Evolutionary conservation across 192 early-diverging fungal genomes (phyloP).

Genomic region (Coemansia reversa): DNA sequence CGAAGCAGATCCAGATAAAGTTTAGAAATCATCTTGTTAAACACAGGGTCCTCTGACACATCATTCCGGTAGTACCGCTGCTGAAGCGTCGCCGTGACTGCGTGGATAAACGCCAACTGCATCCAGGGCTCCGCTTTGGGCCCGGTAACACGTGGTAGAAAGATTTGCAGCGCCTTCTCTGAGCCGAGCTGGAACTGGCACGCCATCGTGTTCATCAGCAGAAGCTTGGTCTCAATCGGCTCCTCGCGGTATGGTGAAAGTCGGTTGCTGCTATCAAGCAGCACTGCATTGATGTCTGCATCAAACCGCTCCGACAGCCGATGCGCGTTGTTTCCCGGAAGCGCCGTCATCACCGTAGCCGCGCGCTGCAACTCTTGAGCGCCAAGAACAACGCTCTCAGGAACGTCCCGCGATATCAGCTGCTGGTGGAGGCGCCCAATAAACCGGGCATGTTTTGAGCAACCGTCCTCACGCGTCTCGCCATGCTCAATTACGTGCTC

Average conservation of each 20-base stretch:
- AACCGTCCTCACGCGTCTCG: slow-evolving; percentile 51
- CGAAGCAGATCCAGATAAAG: slow-evolving; percentile 44
- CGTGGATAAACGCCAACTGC: slow-evolving; percentile 77
- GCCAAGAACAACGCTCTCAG: slow-evolving; percentile 41
- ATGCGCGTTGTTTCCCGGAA: slow-evolving; percentile 43
- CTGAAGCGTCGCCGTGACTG: slow-evolving; percentile 51
- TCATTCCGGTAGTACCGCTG: slow-evolving; percentile 35
- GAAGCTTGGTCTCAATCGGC: slow-evolving; percentile 70
- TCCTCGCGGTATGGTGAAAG: slow-evolving; percentile 55
- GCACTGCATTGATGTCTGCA: slow-evolving; percentile 40
- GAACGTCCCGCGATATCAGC: slow-evolving; percentile 35
- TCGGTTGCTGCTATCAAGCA: slow-evolving; percentile 48
- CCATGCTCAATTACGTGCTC: slow-evolving; percentile 58
- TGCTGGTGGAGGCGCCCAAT: slow-evolving; percentile 45
- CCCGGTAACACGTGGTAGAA: slow-evolving; percentile 71
- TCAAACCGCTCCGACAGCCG: slow-evolving; percentile 46
- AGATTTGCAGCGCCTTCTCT: slow-evolving; percentile 65
- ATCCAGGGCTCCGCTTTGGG: slow-evolving; percentile 70
- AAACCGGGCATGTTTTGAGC: slow-evolving; percentile 42
- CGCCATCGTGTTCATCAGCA: slow-evolving; percentile 72
- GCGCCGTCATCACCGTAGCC: slow-evolving; percentile 30
- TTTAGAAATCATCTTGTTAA: slow-evolving; percentile 48
- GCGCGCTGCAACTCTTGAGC: slow-evolving; percentile 45
- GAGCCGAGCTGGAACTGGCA: slow-evolving; percentile 79
- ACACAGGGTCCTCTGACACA: slow-evolving; percentile 13